Conservation (phyloP, 2,329 filamentous ascomycete species). For the Exophiala phaeomuriformis region DNA sequence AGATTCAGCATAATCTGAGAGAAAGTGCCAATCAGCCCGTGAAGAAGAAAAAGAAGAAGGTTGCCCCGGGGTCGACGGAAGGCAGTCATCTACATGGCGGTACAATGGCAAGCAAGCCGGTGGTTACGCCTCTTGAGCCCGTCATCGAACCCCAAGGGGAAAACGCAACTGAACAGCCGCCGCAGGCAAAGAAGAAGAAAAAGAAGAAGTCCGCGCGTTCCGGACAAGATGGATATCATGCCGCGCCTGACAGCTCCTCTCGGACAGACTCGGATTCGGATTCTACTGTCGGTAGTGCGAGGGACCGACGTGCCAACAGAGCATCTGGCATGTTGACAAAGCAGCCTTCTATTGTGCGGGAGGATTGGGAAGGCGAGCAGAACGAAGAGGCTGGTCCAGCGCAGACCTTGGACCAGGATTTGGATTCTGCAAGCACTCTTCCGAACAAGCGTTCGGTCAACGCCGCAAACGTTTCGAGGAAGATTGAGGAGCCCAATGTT, state of each 20-base stretch:
- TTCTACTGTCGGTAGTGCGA: constrained; percentile 26
- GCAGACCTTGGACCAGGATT: neutral
- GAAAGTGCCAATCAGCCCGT: constrained; percentile 29
- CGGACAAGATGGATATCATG: constrained; percentile 13
- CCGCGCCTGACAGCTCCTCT: constrained; percentile 11
- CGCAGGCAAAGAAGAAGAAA: constrained; percentile 26
- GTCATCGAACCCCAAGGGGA: constrained; percentile 15
- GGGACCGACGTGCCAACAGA: constrained; percentile 24
- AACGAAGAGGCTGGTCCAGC: constrained; percentile 24
- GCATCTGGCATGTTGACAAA: constrained; percentile 30
- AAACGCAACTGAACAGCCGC: constrained; percentile 1
- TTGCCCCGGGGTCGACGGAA: constrained; percentile 27
- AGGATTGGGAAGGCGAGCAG: constrained; percentile 38
- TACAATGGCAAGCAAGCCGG: constrained; percentile 26
- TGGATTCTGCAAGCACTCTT: neutral
- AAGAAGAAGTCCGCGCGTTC: constrained; percentile 20
- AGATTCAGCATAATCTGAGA: constrained; percentile 27
- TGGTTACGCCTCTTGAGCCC: constrained; percentile 31
- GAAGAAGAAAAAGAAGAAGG: constrained; percentile 29
- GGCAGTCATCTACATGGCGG: constrained; percentile 28
- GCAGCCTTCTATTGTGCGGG: constrained; percentile 36
- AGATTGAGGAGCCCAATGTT: constrained; percentile 20
- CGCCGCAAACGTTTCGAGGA: constrained; percentile 27
- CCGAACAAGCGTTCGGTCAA: constrained; percentile 15
- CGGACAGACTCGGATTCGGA: constrained; percentile 28